Percentiles rank a stretch among this genome's conserved stretches.
Evolutionary conservation across 108 stramenopile species (phyloP).

Genomic region (Cyclotella atomus): DNA sequence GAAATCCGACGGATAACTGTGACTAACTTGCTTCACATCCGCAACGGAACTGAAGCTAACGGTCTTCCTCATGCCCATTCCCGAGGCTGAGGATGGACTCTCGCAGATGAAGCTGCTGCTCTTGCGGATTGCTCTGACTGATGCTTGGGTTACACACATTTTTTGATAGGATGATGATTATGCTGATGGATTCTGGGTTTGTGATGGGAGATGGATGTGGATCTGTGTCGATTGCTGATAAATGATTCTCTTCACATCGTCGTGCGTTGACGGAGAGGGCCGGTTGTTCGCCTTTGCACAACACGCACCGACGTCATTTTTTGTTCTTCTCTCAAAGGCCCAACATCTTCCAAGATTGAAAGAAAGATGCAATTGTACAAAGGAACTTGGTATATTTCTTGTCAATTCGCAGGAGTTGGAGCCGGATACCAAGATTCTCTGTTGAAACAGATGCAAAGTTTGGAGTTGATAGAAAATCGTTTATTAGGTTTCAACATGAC

Average conservation of each 20-base stretch:
- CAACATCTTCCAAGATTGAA: too few species aligned
- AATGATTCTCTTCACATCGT: neutral
- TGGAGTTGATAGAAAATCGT: too few species aligned
- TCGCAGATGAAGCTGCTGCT: conserved; percentile 5
- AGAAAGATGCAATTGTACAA: too few species aligned
- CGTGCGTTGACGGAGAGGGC: conserved; percentile 5
- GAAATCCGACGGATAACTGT: conserved; percentile 16
- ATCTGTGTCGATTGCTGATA: neutral
- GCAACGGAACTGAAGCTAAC: conserved; percentile 14
- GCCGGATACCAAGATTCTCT: too few species aligned
- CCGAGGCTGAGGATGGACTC: neutral
- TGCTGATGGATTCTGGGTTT: neutral
- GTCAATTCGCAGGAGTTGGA: too few species aligned
- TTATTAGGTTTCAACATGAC: too few species aligned
- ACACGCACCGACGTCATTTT: neutral
- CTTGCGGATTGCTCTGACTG: neutral
- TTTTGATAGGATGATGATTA: neutral
- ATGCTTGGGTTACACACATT: neutral
- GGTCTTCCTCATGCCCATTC: neutral
- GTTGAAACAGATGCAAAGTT: too few species aligned
- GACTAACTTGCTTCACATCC: neutral
- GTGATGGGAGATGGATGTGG: neutral
- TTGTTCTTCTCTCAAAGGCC: too few species aligned
- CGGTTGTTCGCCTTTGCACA: neutral
- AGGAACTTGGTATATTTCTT: too few species aligned